Evolutionary conservation across 805 yeast genomes (phyloP), one percentile per base, ranked within the genome.

Genomic region (Komagataella mondaviorum): DNA sequence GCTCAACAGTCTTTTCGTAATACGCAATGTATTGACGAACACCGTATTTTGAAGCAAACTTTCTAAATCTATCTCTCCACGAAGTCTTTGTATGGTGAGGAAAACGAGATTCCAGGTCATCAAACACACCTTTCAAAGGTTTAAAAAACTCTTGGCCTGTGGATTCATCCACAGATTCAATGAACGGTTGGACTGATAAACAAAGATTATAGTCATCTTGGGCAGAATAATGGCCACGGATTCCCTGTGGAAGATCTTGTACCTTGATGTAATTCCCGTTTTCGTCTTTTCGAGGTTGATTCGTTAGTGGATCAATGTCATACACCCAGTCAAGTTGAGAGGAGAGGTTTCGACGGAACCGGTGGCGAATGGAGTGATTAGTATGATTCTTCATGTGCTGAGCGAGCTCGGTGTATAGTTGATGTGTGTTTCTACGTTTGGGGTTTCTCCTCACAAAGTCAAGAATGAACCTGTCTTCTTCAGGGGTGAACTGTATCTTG

Each of bases 1-100:
- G 64, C 6, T 58, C 59, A 14, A 60, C 50, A 55, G 74, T 72
- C 1, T 59, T 59, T 36, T 78, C 78, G 61, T 77, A 83, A 57
- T 80, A 79, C 3, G 60, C 59, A 46, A 80, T 69, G 59, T 78
- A 85, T 46, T 71, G 70, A 55, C 75, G 77, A 52, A 84, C 70
- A 30, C 89, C 89, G 59, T 73, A 80, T n/a, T 71, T 70, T 3
- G 76, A 63, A 8, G 83, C 78, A 64, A 83, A 84, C 64, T 84
- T 85, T 56, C 91, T 69, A 62, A 77, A 85, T 55, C 93, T 72
- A 61, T 85, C 93, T 63, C 93, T 78, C 90, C 91, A 86, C n/a
- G 90, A 81, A 59, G 77, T 75, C 48, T 73, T 72, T 3, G 85
- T 69, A 63, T 86, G 93, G 44, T 72, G 66, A 8, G 83, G 76